Base-by-base conservation (phyloP, 2,329 filamentous ascomycete genomes). In the Ophiostoma sp. region DNA sequence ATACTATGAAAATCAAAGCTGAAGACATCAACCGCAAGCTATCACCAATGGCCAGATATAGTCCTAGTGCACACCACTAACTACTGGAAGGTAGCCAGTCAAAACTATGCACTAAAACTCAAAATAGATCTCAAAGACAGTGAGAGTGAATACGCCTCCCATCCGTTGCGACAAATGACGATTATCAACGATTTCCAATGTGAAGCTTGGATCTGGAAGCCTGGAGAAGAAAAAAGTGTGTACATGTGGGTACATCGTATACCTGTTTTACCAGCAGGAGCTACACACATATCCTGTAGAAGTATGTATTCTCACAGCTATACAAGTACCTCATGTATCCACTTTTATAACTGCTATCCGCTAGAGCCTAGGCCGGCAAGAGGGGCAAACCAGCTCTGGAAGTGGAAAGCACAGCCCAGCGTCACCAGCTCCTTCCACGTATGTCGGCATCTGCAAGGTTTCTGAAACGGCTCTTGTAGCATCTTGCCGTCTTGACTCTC, bases 371-470 rank as follows among this genome's bases (percentile, higher is more conserved):
- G 36, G 39, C 35, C 20, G 35, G 62, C 62, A 65, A 39, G 62
- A 65, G 65, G 36, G 65, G 65, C 36, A 44, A 39, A 31, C 20
- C 65, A 67, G 65, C 65, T 48, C 62, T 33, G 13, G 36, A 48
- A 48, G 20, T 48, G 33, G 60, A 39, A 66, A 41, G 65, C 39
- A 44, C 39, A 67, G 65, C 65, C 65, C 65, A 67, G 65, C 65
- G 39, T 67, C 65, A 67, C 39, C 65, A 44, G 36, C 65, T 67
- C n/a, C 36, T 67, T 67, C 36, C 64, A 66, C 64, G 35, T 66
- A 66, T n/a, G 31, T n/a, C 33, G 60, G 60, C 60, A 66, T 36
- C 27, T 66, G 35, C 36, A 66, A 67, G 35, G 20, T n/a, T 44
- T 27, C 36, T 67, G 65, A 67, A 67, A 67, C 65, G 23, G 39